Conservation (phyloP, 305 asterid genomes). For the Coffea humblotiana region DNA sequence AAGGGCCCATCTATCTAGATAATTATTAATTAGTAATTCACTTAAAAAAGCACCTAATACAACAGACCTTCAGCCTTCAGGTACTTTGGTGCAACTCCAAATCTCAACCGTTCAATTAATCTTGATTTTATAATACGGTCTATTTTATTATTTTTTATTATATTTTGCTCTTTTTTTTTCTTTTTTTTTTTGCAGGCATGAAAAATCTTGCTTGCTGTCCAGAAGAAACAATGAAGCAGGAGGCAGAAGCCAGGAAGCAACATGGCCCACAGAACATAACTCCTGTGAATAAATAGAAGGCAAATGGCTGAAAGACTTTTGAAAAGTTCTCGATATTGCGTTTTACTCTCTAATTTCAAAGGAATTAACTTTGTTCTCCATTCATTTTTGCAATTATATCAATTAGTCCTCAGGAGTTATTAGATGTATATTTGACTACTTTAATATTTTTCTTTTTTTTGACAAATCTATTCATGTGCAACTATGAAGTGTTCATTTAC, state of each 20-base stretch:
- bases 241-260: background rate
- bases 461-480: background rate
- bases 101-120: too few relatives aligned
- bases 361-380: too few relatives aligned
- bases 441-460: background rate
- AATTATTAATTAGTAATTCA: too few relatives aligned
- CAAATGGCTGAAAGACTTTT: background rate
- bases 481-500: background rate
- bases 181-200: background rate
- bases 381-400: background rate
- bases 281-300: background rate
- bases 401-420: background rate
- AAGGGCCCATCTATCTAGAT: too few relatives aligned
- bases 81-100: too few relatives aligned
- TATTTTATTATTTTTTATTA: too few relatives aligned
- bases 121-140: too few relatives aligned
- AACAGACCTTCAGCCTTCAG: too few relatives aligned
- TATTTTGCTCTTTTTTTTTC: too few relatives aligned
- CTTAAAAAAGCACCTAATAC: too few relatives aligned
- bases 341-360: background rate
- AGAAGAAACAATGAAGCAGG: background rate
- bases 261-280: background rate
- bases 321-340: background rate
- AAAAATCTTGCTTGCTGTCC: constrained; percentile 1
- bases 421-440: background rate